Evolutionary conservation across 2,329 filamentous ascomycete species (phyloP).

Genomic region (Curvularia eragrostidis): DNA sequence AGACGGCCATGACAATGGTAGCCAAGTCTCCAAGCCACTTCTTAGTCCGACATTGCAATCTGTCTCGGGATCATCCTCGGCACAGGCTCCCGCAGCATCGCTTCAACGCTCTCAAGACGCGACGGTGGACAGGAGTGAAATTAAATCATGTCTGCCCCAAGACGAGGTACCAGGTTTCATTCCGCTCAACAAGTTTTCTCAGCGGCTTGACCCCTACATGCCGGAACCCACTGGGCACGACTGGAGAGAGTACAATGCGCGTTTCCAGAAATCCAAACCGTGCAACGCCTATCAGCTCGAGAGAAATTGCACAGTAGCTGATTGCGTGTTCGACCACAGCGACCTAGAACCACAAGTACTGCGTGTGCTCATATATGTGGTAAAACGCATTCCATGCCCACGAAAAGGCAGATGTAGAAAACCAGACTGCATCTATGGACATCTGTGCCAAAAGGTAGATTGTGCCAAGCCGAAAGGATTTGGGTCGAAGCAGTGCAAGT

Average conservation of each 20-base stretch:
- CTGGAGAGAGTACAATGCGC: conserved; percentile 49
- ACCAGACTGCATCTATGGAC: conserved; percentile 55
- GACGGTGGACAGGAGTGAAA: conserved; percentile 18
- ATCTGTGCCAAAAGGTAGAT: conserved; percentile 51
- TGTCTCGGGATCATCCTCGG: not conserved
- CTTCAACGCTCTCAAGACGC: not conserved
- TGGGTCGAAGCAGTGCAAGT: conserved; percentile 28
- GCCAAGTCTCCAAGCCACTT: not conserved
- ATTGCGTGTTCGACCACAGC: conserved; percentile 57
- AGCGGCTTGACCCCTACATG: conserved; percentile 57
- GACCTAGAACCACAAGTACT: conserved; percentile 50
- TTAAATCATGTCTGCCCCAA: conserved; percentile 27
- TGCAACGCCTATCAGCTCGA: conserved; percentile 60
- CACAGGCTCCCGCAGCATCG: not conserved
- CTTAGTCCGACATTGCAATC: not conserved
- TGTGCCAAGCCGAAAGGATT: conserved; percentile 25
- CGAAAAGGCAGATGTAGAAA: conserved; percentile 52
- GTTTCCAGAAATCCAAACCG: conserved; percentile 50
- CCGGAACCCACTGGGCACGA: conserved; percentile 48
- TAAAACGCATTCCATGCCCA: conserved; percentile 54
- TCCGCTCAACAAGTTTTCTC: conserved; percentile 55
- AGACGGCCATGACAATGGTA: not conserved
- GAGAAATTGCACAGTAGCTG: conserved; percentile 43
- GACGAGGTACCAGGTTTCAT: conserved; percentile 40
- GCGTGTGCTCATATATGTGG: conserved; percentile 55